Conservation (phyloP, 2,329 filamentous ascomycete genomes). For the Colletotrichum sansevieriae region DNA sequence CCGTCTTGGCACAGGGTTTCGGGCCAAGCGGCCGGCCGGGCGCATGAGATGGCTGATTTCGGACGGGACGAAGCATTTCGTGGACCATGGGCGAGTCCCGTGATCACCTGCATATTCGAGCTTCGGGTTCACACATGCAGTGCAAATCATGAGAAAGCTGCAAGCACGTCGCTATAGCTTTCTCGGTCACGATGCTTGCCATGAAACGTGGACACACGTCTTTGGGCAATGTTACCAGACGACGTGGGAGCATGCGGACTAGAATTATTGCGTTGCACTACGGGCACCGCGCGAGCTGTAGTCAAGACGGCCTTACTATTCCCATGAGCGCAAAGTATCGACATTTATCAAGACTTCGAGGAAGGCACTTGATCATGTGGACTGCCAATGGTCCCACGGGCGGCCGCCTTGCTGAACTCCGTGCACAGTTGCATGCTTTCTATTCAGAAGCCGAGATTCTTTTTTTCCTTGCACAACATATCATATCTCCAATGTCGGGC, state of each 20-base stretch:
- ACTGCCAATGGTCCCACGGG: neutral
- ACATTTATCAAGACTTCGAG: no score
- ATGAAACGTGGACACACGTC: slow-evolving; percentile 2
- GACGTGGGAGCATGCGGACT: no score
- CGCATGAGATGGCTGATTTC: slow-evolving; percentile 7
- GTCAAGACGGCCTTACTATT: no score
- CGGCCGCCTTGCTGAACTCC: neutral
- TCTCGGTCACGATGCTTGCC: neutral
- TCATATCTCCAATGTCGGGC: no score
- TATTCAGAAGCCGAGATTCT: neutral
- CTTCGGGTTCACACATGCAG: slow-evolving; percentile 3
- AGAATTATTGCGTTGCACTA: no score
- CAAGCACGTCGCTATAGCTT: neutral
- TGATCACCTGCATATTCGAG: slow-evolving; percentile 16
- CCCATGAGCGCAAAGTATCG: no score
- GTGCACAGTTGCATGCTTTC: neutral
- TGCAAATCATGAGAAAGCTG: neutral
- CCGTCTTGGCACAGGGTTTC: neutral
- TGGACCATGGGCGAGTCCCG: neutral
- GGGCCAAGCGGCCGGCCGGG: slow-evolving; percentile 6
- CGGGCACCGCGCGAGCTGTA: no score
- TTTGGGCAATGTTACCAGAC: neutral
- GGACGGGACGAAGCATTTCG: slow-evolving; percentile 2
- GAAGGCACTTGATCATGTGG: neutral
- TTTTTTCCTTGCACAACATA: slow-evolving; percentile 1